Conservation (phyloP, 164 flowering plant species). For the Aristolochia contorta region DNA sequence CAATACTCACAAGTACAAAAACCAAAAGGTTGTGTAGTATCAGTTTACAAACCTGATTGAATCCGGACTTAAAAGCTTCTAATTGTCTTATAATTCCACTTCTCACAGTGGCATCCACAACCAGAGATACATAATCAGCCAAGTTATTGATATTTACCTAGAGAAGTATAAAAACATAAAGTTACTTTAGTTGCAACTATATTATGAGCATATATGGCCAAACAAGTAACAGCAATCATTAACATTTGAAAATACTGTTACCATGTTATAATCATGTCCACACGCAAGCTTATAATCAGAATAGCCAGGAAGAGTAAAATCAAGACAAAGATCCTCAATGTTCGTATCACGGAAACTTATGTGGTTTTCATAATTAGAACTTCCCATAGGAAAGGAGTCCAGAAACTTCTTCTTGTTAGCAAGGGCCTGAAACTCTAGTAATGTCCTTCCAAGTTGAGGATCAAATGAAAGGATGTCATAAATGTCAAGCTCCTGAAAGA, state of each 20-base stretch:
- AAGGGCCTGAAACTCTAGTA: constrained; percentile 81
- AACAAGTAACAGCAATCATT: no score
- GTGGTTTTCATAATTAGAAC: constrained; percentile 13
- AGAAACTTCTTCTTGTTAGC: constrained; percentile 32
- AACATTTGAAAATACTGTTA: constrained; percentile 9
- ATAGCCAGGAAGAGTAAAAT: constrained; percentile 92
- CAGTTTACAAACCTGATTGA: constrained; percentile 56
- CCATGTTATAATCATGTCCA: constrained; percentile 36
- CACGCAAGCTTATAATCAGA: constrained; percentile 52
- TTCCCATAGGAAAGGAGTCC: constrained; percentile 16
- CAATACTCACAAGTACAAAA: no score
- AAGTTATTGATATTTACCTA: constrained; percentile 66
- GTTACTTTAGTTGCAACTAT: no score
- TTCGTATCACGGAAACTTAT: constrained; percentile 34
- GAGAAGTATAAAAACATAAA: not conserved
- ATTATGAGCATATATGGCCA: no score
- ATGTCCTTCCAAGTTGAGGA: constrained; percentile 63
- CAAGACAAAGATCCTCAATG: constrained; percentile 84
- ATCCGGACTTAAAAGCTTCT: constrained; percentile 89
- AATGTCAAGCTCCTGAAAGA: constrained; percentile 59
- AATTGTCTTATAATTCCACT: constrained; percentile 75
- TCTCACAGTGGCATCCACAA: constrained; percentile 68
- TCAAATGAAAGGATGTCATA: constrained; percentile 78
- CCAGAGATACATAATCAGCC: constrained; percentile 63
- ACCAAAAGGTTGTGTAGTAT: no score